A percentile compares a stretch with the other conserved stretches of the same genome.
phyloP scores from a whole-genome alignment of 441 rosid species.

The Bruguiera hainesii region DNA sequence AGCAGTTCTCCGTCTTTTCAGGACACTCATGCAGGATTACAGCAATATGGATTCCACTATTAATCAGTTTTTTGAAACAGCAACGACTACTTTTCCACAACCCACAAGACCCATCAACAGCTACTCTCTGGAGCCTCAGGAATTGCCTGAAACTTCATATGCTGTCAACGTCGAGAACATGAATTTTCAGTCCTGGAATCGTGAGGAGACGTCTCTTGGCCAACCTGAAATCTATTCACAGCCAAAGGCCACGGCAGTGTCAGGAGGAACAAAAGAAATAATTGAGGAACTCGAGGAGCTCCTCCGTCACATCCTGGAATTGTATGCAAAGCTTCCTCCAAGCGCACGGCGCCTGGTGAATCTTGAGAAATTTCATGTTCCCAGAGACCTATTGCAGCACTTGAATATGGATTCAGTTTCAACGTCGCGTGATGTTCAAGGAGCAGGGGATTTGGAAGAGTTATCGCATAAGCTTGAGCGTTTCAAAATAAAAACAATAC shows the following conservation, averaged over 20 bases:
- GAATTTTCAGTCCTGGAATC: too few relatives aligned
- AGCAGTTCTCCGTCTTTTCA: too few relatives aligned
- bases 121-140: not conserved
- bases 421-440: not conserved
- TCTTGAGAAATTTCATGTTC: not conserved
- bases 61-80: not conserved
- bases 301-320: not conserved
- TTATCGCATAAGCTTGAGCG: slow-evolving; percentile 17
- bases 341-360: not conserved
- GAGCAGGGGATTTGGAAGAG: not conserved
- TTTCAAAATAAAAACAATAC: slow-evolving; percentile 21
- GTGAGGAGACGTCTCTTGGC: too few relatives aligned
- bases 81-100: not conserved
- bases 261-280: not conserved
- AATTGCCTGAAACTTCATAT: not conserved
- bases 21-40: too few relatives aligned
- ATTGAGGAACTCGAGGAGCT: slow-evolving; percentile 2
- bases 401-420: not conserved
- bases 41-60: too few relatives aligned
- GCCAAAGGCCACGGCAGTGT: not conserved
- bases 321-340: not conserved
- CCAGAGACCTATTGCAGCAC: not conserved
- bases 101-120: slow-evolving; percentile 1
- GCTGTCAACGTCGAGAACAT: not conserved
- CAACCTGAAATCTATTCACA: not conserved